Conservation (phyloP, 805 yeast genomes). For the Ogataea philodendri region DNA sequence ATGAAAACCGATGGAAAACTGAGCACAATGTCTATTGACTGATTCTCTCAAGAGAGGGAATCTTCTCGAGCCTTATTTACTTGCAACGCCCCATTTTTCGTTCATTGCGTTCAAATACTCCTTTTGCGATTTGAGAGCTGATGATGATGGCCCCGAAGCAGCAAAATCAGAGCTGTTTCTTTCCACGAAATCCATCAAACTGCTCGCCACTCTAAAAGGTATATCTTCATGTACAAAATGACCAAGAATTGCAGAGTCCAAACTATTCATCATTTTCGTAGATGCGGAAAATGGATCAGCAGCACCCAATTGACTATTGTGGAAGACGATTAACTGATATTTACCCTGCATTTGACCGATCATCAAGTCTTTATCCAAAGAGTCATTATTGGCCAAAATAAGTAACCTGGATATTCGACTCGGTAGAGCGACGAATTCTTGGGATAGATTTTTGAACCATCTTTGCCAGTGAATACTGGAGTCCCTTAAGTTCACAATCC, state of each 20-base stretch:
- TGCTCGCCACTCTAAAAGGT: conserved; percentile 63
- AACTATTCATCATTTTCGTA: conserved; percentile 20
- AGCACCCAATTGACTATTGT: conserved; percentile 25
- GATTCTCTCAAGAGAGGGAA: background rate
- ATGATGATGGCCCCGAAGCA: conserved; percentile 19
- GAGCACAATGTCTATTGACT: conserved; percentile 46
- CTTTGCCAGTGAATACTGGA: conserved; percentile 73
- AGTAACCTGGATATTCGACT: conserved; percentile 59
- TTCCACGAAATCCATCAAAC: conserved; percentile 48
- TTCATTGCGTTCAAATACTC: conserved; percentile 31
- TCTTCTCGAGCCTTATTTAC: too few relatives aligned
- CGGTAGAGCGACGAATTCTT: conserved; percentile 39
- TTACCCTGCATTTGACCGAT: conserved; percentile 99
- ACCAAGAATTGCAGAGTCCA: conserved; percentile 56
- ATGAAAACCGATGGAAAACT: conserved; percentile 40
- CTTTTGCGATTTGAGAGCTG: conserved; percentile 24
- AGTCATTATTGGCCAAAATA: conserved; percentile 84
- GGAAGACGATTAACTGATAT: conserved; percentile 83
- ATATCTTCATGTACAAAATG: conserved; percentile 96
- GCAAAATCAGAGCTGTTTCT: conserved; percentile 38
- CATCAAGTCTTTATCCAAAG: conserved; percentile 78
- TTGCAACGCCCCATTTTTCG: conserved; percentile 35
- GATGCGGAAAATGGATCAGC: conserved; percentile 27
- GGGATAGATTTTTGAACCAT: conserved; percentile 79
- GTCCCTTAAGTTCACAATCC: conserved; percentile 63